These are phyloP conservation scores for Scutellaria barbata DNA, from an alignment of 257 asterid species.

Conservation along the genomic window DNA sequence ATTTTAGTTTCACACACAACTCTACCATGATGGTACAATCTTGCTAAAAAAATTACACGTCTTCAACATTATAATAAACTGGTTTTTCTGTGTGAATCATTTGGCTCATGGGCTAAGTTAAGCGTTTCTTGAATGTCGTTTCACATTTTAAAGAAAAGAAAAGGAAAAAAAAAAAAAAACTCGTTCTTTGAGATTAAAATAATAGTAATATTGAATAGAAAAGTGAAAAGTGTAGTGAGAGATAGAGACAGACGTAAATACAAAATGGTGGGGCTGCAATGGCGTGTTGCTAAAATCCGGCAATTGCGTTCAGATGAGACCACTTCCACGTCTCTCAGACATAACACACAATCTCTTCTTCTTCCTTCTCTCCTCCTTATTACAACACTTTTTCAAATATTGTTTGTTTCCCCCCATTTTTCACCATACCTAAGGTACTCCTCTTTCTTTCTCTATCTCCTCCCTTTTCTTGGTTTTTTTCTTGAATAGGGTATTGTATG, in stretches of 20 bases:
- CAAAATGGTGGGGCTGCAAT: constrained; percentile 38
- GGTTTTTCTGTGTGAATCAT: no score
- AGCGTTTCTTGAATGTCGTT: no score
- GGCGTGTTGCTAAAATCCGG: constrained; percentile 80
- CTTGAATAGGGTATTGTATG: background rate
- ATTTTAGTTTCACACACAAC: no score
- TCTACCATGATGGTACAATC: no score
- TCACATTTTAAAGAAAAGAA: no score
- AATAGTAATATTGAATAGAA: background rate
- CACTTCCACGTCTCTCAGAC: constrained; percentile 17
- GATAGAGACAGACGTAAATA: constrained; percentile 14
- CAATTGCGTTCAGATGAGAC: constrained; percentile 55
- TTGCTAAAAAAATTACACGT: no score
- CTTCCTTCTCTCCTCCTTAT: background rate
- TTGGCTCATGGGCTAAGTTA: no score
- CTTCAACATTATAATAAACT: no score
- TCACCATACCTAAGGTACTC: constrained; percentile 17
- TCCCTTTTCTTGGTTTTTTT: constrained; percentile 7
- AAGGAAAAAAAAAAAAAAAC: no score
- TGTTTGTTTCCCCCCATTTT: constrained; percentile 17
- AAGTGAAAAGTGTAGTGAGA: background rate
- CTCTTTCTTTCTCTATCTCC: no score
- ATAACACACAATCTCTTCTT: constrained; percentile 18
- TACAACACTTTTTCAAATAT: background rate
- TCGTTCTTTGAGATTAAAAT: background rate